These are phyloP conservation scores for Cronartium quercuum DNA, from an alignment of 1,284 basidiomycete genomes.

Conservation along the genomic window DNA sequence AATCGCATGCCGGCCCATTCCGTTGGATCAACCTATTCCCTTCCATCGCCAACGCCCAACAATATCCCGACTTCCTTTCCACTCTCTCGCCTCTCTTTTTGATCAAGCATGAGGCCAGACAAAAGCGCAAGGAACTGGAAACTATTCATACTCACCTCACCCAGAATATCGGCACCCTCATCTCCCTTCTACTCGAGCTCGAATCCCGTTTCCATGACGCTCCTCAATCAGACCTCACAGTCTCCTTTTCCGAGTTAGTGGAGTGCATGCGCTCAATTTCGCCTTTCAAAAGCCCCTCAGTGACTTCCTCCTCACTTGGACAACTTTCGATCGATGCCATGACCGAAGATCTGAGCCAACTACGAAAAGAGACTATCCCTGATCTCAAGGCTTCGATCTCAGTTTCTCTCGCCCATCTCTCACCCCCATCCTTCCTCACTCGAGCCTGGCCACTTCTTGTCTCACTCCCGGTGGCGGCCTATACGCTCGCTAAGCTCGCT, in stretches of 20 bases:
- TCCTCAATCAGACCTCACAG: background rate
- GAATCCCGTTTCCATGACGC: background rate
- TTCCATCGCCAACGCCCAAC: background rate
- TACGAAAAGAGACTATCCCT: constrained; percentile 3
- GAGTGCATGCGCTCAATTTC: constrained; percentile 1
- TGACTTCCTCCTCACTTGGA: too few relatives aligned
- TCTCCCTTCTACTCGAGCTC: background rate
- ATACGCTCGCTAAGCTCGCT: constrained; percentile 8
- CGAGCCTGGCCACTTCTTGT: constrained; percentile 27
- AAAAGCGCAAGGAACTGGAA: constrained; percentile 16
- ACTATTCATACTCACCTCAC: constrained; percentile 1
- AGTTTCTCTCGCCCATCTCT: background rate
- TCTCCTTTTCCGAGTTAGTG: constrained; percentile 3
- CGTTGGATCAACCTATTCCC: constrained; percentile 5
- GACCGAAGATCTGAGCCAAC: constrained; percentile 12
- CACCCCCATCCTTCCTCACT: constrained; percentile 9
- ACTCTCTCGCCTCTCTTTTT: constrained; percentile 21
- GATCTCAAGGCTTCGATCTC: background rate
- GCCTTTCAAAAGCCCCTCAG: background rate
- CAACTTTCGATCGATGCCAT: background rate
- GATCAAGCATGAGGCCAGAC: constrained; percentile 13
- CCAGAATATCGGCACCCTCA: constrained; percentile 15
- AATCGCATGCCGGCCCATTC: background rate
- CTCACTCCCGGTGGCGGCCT: constrained; percentile 11
- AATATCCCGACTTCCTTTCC: constrained; percentile 2